Percentiles rank a stretch among this genome's conserved stretches.
These are phyloP conservation scores for Singerocomus inundabilis DNA, from an alignment of 1,284 basidiomycete genomes.

Conservation along the genomic window DNA sequence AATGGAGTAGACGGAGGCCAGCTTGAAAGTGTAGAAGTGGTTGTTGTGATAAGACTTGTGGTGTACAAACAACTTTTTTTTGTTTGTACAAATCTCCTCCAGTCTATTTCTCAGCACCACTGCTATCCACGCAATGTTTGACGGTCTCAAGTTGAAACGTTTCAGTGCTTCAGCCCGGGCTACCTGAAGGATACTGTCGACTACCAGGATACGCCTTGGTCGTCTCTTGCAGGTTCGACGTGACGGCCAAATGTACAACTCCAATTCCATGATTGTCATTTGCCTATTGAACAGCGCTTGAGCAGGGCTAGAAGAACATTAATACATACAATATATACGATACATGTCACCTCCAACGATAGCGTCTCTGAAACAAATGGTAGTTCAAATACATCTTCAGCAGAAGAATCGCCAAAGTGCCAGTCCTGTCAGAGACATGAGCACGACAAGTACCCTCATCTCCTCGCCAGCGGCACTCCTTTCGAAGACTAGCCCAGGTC, in stretches of 20 bases:
- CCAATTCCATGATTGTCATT: too few relatives aligned
- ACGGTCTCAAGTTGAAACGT: too few relatives aligned
- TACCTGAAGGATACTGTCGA: too few relatives aligned
- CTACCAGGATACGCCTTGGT: too few relatives aligned
- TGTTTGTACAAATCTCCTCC: conserved; percentile 24
- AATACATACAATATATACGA: not conserved
- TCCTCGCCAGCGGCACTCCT: conserved; percentile 66
- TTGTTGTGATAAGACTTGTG: conserved; percentile 5
- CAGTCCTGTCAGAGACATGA: conserved; percentile 50
- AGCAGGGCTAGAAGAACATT: not conserved
- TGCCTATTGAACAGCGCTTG: not conserved
- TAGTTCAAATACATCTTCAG: conserved; percentile 9
- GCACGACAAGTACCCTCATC: conserved; percentile 58
- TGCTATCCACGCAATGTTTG: too few relatives aligned
- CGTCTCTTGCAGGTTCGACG: too few relatives aligned
- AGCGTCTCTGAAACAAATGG: not conserved
- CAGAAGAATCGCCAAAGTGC: conserved; percentile 54
- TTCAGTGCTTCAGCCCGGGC: too few relatives aligned
- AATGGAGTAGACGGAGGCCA: conserved; percentile 42
- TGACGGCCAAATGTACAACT: too few relatives aligned
- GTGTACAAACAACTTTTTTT: conserved; percentile 19
- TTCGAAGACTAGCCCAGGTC: conserved; percentile 51
- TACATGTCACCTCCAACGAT: not conserved
- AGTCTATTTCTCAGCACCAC: too few relatives aligned
- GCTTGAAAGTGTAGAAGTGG: conserved; percentile 25